Evolutionary conservation across 108 stramenopile genomes (phyloP).

Genomic region (Fragilariopsis cylindrus): DNA sequence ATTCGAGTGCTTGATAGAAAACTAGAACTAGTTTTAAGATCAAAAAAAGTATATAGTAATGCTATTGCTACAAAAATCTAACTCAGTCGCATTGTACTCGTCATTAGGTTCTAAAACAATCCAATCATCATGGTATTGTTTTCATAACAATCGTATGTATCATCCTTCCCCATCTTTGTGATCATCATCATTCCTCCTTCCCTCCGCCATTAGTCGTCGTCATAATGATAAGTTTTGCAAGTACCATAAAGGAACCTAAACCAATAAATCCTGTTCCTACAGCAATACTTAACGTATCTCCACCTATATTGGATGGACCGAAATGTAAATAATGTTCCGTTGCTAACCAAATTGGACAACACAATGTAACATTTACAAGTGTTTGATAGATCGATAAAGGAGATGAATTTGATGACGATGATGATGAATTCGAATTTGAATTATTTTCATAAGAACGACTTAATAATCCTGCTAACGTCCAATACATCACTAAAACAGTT

Average conservation of each 20-base stretch:
- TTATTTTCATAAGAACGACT: neutral
- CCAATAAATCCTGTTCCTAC: conserved; percentile 15
- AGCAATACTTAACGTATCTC: neutral
- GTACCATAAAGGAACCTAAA: conserved; percentile 11
- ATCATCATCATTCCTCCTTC: too few species aligned
- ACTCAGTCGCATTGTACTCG: too few species aligned
- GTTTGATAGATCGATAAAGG: neutral
- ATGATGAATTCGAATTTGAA: neutral
- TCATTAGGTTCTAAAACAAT: too few species aligned
- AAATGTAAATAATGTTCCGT: conserved; percentile 12
- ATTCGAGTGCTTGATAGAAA: too few species aligned
- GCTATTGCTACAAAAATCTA: too few species aligned
- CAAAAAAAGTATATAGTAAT: too few species aligned
- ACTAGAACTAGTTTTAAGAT: too few species aligned
- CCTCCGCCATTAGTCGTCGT: too few species aligned
- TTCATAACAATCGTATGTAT: too few species aligned
- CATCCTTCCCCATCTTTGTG: too few species aligned
- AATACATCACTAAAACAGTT: conserved; percentile 13
- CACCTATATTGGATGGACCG: conserved; percentile 15
- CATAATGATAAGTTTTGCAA: neutral
- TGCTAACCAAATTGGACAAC: conserved; percentile 18
- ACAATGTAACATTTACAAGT: conserved; percentile 8
- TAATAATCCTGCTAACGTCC: conserved; percentile 3
- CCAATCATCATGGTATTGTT: too few species aligned
- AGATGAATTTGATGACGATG: neutral